These are phyloP conservation scores for Phytophthora ramorum DNA, from an alignment of 352 stramenopile species.

Conservation along the genomic window DNA sequence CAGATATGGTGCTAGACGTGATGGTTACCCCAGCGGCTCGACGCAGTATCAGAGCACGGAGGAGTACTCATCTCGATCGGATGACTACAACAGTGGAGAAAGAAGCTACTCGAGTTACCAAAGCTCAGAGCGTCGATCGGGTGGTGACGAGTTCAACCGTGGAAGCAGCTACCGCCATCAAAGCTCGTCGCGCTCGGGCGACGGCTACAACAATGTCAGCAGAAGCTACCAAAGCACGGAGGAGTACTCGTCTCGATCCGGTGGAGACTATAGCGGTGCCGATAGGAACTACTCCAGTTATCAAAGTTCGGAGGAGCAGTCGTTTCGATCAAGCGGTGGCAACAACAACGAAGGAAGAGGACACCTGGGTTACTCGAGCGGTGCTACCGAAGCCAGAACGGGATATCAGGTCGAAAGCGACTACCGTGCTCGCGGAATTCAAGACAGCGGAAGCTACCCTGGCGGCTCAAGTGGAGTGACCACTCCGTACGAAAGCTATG, in stretches of 20 bases:
- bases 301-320: constrained; percentile 7
- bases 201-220: not conserved
- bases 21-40: constrained; percentile 8
- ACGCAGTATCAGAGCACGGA: constrained; percentile 3
- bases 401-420: constrained; percentile 6
- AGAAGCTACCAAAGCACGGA: constrained; percentile 10
- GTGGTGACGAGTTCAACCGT: not conserved
- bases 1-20: not conserved
- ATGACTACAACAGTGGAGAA: not conserved
- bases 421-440: not conserved
- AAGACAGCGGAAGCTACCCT: not conserved
- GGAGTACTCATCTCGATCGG: constrained; percentile 3
- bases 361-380: constrained; percentile 12
- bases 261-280: not conserved
- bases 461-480: not conserved
- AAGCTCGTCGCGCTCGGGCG: not conserved
- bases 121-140: not conserved
- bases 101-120: constrained; percentile 5
- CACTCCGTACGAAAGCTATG: constrained; percentile 11
- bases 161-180: not conserved
- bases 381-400: not conserved
- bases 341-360: constrained; percentile 3
- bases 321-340: not conserved
- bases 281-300: constrained; percentile 3
- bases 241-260: constrained; percentile 1